Base-by-base conservation (phyloP, 208 protist species). In the Strigomonas galati region DNA sequence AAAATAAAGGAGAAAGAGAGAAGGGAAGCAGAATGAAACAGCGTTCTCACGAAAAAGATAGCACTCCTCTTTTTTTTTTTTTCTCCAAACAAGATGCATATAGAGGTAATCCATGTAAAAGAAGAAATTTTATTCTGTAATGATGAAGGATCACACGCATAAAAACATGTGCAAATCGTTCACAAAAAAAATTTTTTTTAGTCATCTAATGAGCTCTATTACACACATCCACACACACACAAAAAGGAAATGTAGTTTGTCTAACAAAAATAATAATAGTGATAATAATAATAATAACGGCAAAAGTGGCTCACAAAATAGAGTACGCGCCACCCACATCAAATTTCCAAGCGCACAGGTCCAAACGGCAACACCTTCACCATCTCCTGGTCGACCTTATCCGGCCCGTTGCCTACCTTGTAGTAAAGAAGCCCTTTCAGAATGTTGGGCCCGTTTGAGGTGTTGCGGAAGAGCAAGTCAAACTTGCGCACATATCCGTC, bases 401-500 rank as follows among this genome's bases (percentile, higher is more conserved):
- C 64, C 27, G 62, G 65, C 17, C 30, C 54, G 30, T 74, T 71
- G 3, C 69, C 81, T 7, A 87, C 27, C 46, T 81, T 83, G 64
- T 92, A 95, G 61, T 91, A 90, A 5, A 95, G 63, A 31, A 91
- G 30, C 3, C 89, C 89, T 65, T 95, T 95, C 69, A 95, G 67
- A 21, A 91, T 70, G 26, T 68, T 74, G 0, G 81, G 79, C 21
- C 71, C 76, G 44, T 90, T 80, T 23, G 65, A 75, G 27, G 69
- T 52, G 32, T 84, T 91, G 10, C 72, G 53, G 76, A 94, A 91
- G 57, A 65, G 74, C 27, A 94, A 67, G 28, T 83, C 67, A 71
- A 91, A 94, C 1, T 74, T 64, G 4, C 75, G 61, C 7, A 52
- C 55, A 27, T 70, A 62, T 2, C 63, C 46, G 0, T 30, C 21